Base-by-base conservation (phyloP, 2,329 filamentous ascomycete genomes). In the Fusarium drepaniforme region DNA sequence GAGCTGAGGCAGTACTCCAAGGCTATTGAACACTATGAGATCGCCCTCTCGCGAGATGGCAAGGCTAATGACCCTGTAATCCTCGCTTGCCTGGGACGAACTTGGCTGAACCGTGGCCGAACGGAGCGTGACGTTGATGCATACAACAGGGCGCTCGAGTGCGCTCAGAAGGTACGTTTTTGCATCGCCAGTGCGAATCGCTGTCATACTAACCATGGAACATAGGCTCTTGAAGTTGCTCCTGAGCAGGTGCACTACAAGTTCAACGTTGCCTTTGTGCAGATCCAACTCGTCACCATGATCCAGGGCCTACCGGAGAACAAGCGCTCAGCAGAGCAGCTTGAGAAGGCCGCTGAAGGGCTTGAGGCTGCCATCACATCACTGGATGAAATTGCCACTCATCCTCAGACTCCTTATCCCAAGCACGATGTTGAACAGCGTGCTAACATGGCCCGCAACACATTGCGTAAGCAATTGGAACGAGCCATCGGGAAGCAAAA, bases 241-340 rank as follows among this genome's bases (percentile, higher is more conserved):
- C 94, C 95, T 0, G 93, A 97, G 6, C 94, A 97, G 78, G 89
- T 96, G 35, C 95, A 98, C 83, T 94, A 97, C 83, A 95, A 97
- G 82, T 99, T 99, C 89, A 99, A 99, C 80, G 94, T 99, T 33
- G 97, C 97, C 1, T 99, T 98, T 80, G 94, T 98, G 33, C 97
- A 98, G 81, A 97, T 98, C 73, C 96, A 98, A 82, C 92, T 98
- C 65, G 96, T 96, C 23, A 93, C 93, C 56, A 90, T 93, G 35
- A 91, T 98, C 65, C 93, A 95, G 83, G 88, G 86, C 40, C 87
- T 98, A 64, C 88, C 90, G 7, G 94, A 98, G 81, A 90, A 90
- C 8, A 92, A 96, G 80, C 92, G 95, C 61, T 94, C 93, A 0
- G 88, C 96, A 4, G 89, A 90, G 70, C 95, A 98, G 79, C 91